Evolutionary conservation across 1,284 basidiomycete genomes (phyloP).

Genomic region (Ustilago nuda): DNA sequence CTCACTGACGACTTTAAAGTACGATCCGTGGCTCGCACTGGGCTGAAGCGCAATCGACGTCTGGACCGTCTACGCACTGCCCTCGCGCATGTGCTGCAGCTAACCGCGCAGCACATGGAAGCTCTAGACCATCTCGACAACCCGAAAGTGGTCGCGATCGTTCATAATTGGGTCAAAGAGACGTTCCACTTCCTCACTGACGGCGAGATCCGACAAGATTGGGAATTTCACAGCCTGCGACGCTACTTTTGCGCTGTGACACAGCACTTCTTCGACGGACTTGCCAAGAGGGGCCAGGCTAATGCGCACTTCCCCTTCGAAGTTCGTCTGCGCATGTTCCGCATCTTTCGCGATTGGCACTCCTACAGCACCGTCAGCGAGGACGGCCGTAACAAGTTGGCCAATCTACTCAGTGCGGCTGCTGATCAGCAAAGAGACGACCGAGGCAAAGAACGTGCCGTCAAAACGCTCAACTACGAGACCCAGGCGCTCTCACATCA

Average conservation of each 20-base stretch:
- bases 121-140: conserved; percentile 79
- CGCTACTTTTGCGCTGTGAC: conserved; percentile 90
- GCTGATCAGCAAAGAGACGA: conserved; percentile 72
- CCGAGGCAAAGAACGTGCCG: conserved; percentile 65
- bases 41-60: conserved; percentile 74
- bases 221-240: conserved; percentile 82
- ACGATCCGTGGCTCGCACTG: conserved; percentile 61
- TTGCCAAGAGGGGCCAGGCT: conserved; percentile 78
- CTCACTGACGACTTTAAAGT: conserved; percentile 80
- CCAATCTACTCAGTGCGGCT: conserved; percentile 80
- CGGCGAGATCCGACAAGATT: conserved; percentile 80
- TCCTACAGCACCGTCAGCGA: conserved; percentile 83
- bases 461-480: conserved; percentile 74
- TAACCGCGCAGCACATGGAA: conserved; percentile 83
- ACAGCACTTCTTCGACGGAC: conserved; percentile 83
- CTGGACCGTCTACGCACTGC: conserved; percentile 87
- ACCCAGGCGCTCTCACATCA: conserved; percentile 75
- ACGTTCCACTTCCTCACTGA: conserved; percentile 82
- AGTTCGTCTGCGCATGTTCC: conserved; percentile 83
- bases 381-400: conserved; percentile 78
- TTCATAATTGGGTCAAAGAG: conserved; percentile 86
- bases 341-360: conserved; percentile 93
- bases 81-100: conserved; percentile 87
- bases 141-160: conserved; percentile 78
- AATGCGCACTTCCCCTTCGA: conserved; percentile 82